Evolutionary conservation across 495 filamentous ascomycete species (phyloP).

Genomic region (Penicillium bovifimosum): DNA sequence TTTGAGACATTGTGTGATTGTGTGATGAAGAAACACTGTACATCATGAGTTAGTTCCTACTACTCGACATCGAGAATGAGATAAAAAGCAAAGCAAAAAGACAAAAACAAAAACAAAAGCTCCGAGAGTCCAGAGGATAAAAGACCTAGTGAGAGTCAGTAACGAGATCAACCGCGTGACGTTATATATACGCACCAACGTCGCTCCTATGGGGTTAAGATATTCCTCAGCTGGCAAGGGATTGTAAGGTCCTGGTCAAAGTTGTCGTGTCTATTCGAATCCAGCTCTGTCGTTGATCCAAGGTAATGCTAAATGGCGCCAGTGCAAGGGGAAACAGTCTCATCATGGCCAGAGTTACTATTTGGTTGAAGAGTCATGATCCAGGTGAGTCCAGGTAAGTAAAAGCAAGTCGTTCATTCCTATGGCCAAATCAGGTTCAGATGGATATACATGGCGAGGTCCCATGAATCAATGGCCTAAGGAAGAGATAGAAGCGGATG

Average conservation of each 20-base stretch:
- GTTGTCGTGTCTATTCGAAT: background rate
- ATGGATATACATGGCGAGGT: constrained; percentile 6
- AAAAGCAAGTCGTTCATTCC: background rate
- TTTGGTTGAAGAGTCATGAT: constrained; percentile 8
- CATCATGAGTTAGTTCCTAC: constrained; percentile 37
- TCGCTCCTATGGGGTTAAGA: background rate
- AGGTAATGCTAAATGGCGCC: background rate
- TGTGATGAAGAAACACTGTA: constrained; percentile 22
- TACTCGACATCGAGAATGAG: constrained; percentile 4
- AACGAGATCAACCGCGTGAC: background rate
- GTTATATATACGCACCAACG: constrained; percentile 14
- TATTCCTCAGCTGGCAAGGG: constrained; percentile 5
- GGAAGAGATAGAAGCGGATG: constrained; percentile 10
- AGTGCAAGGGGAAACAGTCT: background rate
- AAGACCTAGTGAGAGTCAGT: constrained; percentile 18
- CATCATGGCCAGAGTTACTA: constrained; percentile 9
- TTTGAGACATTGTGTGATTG: constrained; percentile 33
- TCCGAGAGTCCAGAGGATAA: constrained; percentile 24
- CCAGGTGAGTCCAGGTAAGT: constrained; percentile 5
- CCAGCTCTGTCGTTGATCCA: constrained; percentile 8
- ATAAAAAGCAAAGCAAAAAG: constrained; percentile 13
- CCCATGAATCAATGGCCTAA: constrained; percentile 18
- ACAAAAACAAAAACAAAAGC: constrained; percentile 3
- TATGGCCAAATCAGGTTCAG: background rate
- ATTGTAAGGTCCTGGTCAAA: constrained; percentile 1